Evolutionary conservation across 2,329 filamentous ascomycete genomes (phyloP).

Genomic region (Fusarium azukiicola): DNA sequence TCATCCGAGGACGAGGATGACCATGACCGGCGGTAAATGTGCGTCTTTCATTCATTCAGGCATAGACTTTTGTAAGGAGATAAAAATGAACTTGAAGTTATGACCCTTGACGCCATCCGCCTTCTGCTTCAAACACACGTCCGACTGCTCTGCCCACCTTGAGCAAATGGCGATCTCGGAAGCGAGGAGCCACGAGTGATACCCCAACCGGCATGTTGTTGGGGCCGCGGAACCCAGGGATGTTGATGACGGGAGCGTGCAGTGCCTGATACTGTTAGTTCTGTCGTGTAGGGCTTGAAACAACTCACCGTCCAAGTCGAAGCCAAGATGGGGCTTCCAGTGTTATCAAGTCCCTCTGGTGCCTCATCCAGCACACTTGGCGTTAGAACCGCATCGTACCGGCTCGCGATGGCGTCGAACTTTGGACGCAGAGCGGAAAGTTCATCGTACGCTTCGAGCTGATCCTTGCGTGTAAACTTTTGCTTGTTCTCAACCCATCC

Average conservation of each 20-base stretch:
- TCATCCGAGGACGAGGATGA: conserved; percentile 44
- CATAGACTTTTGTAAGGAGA: neutral
- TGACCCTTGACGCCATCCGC: conserved; percentile 44
- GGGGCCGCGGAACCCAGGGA: conserved; percentile 80
- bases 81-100: neutral
- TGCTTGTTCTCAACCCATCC: conserved; percentile 73
- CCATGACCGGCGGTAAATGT: conserved; percentile 14
- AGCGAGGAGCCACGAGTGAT: conserved; percentile 71
- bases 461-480: conserved; percentile 67
- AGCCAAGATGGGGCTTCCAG: conserved; percentile 76
- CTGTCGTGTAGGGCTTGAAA: conserved; percentile 55
- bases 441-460: conserved; percentile 75
- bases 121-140: conserved; percentile 56
- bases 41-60: neutral
- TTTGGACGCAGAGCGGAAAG: conserved; percentile 75
- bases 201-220: conserved; percentile 77
- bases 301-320: conserved; percentile 73
- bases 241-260: conserved; percentile 80
- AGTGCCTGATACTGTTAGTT: conserved; percentile 60
- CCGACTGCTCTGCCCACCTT: conserved; percentile 63
- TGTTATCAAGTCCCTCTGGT: conserved; percentile 72
- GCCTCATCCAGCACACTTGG: conserved; percentile 81
- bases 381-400: conserved; percentile 77
- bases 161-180: conserved; percentile 68
- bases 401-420: conserved; percentile 73